Base-by-base conservation (phyloP, 441 rosid genomes). In the Rhodomyrtus psidioides region DNA sequence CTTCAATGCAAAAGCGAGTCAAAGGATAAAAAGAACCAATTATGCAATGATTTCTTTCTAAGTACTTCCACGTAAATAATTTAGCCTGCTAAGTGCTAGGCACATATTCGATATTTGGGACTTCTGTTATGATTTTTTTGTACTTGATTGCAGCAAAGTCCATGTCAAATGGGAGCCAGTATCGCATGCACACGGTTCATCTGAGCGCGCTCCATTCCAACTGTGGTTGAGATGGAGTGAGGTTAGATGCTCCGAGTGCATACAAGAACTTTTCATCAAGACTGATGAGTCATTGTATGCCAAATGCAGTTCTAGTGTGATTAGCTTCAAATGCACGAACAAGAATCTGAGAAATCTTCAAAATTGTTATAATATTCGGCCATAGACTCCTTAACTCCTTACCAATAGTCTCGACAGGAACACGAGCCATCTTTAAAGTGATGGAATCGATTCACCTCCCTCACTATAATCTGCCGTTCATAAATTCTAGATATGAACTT, bases 361-460 rank as follows among this genome's bases (percentile, higher is more conserved):
- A 19, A 70, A 70, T 21, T 12, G n/a, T 70, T 39, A 23, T 14
- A 70, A 39, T 21, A 62, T 17, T 30, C 13, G 44, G 44, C 44
- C 21, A 59, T 27, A 9, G 23, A 21, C 46, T 24, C 49, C 28
- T 26, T 10, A 12, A 12, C 3, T 57, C 42, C 53, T 87, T 60
- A 87, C 88, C 88, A 87, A 81, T 84, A 87, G 74, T 87, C 88
- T 56, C 84, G 84, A 53, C 88, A 87, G 12, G 88, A 84, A 51
- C 88, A 87, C 0, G 24, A 27, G 70, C 88, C 88, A 83, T 86
- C 88, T n/a, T 58, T 83, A 42, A 86, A 86, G 88, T 86, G 88
- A 87, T 87, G 88, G 86, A 87, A 87, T 46, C 88, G 75, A 49
- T 84, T 87, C 39, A 87, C 88, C 14, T 87, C 88, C 81, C 88